Percentiles rank a stretch among this genome's conserved stretches.
Conservation (phyloP, 352 stramenopile genomes). For the Phytopythium sindhum region DNA sequence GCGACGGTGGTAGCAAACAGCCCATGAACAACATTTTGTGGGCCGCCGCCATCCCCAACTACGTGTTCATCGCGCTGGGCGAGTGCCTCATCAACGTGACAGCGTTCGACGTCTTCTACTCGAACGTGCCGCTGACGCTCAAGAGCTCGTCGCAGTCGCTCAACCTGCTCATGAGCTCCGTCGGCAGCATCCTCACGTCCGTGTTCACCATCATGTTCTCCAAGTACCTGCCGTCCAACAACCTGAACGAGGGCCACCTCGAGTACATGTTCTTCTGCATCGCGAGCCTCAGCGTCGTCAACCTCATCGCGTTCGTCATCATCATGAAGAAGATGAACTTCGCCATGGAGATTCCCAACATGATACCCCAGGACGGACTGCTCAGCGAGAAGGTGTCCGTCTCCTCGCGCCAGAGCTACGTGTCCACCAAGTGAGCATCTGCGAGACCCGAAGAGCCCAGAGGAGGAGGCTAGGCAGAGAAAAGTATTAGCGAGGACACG, state of each 20-base stretch:
- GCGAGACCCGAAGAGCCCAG: too few relatives aligned
- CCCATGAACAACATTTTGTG: constrained; percentile 65
- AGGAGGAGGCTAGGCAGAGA: neutral
- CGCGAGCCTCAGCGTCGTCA: constrained; percentile 42
- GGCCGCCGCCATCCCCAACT: constrained; percentile 45
- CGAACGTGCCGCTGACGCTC: constrained; percentile 42
- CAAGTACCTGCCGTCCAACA: constrained; percentile 38
- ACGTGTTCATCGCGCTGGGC: constrained; percentile 51
- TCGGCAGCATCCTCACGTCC: constrained; percentile 54
- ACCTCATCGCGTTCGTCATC: constrained; percentile 43
- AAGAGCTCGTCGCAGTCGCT: constrained; percentile 57
- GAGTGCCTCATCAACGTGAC: constrained; percentile 68
- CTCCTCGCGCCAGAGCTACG: constrained; percentile 19
- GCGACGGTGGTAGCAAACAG: constrained; percentile 34
- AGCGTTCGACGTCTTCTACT: constrained; percentile 60
- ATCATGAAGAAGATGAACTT: constrained; percentile 65
- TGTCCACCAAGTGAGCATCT: constrained; percentile 16
- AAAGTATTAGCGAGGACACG: neutral
- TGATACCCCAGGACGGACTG: constrained; percentile 3
- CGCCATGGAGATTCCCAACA: constrained; percentile 24
- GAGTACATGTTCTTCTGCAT: constrained; percentile 76
- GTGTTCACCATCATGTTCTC: constrained; percentile 68
- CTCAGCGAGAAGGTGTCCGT: constrained; percentile 20
- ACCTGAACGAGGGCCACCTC: constrained; percentile 60
- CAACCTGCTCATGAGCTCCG: constrained; percentile 57